phyloP scores from a whole-genome alignment of 1,284 basidiomycete genomes.

The Pseudozyma tsukubaensis region DNA sequence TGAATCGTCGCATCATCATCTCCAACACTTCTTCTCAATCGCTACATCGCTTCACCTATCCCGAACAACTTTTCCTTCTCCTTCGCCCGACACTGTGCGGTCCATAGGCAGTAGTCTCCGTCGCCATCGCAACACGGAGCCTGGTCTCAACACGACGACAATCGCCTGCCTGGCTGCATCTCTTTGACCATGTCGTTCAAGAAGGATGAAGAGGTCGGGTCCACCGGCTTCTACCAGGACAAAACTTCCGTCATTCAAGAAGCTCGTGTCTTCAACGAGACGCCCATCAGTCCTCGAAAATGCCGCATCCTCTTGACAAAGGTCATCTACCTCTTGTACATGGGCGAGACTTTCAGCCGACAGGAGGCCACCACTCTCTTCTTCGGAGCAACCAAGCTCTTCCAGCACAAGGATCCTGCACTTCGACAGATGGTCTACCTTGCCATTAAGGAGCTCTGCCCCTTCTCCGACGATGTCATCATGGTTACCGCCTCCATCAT shows the following conservation, averaged over 20 bases:
- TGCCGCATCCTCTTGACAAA: conserved; percentile 95
- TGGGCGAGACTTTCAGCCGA: conserved; percentile 92
- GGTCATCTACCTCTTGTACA: conserved; percentile 94
- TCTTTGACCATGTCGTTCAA: conserved; percentile 65
- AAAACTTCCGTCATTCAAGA: conserved; percentile 76
- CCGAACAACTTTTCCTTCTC: background rate
- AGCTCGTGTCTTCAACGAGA: conserved; percentile 98
- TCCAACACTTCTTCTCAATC: conserved; percentile 3
- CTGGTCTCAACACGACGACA: conserved; percentile 5
- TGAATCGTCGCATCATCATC: conserved; percentile 6
- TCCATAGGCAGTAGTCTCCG: conserved; percentile 7
- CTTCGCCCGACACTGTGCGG: background rate
- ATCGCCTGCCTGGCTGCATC: conserved; percentile 18
- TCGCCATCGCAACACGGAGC: conserved; percentile 4
- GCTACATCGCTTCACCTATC: background rate
- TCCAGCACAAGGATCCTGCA: conserved; percentile 98
- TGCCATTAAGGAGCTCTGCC: conserved; percentile 96
- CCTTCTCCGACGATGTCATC: conserved; percentile 94
- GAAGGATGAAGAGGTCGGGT: conserved; percentile 67
- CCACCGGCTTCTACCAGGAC: conserved; percentile 66
- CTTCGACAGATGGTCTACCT: conserved; percentile 98
- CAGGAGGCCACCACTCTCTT: conserved; percentile 98
- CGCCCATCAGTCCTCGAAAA: conserved; percentile 86
- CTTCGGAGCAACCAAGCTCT: conserved; percentile 98
- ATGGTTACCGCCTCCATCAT: conserved; percentile 99